Evolutionary conservation across 192 early-diverging fungal species (phyloP).

Genomic region (Thoreauomyces humboldtii): DNA sequence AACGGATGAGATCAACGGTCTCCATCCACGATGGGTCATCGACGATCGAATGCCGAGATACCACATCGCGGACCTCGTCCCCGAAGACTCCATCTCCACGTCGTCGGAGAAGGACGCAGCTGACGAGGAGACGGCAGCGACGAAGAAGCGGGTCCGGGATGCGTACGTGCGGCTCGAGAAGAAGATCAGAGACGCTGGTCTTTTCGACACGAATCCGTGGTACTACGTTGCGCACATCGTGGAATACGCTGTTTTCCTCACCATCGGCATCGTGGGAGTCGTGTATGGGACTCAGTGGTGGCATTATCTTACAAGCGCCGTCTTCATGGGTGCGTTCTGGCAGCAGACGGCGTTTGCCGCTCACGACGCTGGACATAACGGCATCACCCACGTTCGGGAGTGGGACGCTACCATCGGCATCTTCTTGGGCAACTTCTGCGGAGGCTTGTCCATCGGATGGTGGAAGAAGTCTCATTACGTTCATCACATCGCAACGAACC

Average conservation of each 20-base stretch:
- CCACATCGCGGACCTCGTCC: constrained; percentile 69
- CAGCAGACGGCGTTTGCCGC: constrained; percentile 90
- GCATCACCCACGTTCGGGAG: constrained; percentile 70
- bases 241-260: neutral
- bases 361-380: constrained; percentile 91
- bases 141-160: constrained; percentile 18
- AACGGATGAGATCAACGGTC: constrained; percentile 82
- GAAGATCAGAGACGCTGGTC: constrained; percentile 56
- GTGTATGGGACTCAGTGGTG: neutral
- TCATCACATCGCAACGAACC: constrained; percentile 94
- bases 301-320: neutral
- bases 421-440: constrained; percentile 71
- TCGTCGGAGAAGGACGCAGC: too few species aligned
- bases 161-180: constrained; percentile 66
- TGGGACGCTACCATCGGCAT: constrained; percentile 82
- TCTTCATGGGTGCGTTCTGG: constrained; percentile 18
- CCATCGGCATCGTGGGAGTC: neutral
- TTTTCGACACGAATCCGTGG: constrained; percentile 61
- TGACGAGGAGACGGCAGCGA: constrained; percentile 6
- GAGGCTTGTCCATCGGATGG: constrained; percentile 90
- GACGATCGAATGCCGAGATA: constrained; percentile 72
- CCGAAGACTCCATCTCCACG: too few species aligned
- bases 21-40: constrained; percentile 81
- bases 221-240: constrained; percentile 38
- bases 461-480: constrained; percentile 97